Evolutionary conservation across 2,329 filamentous ascomycete genomes (phyloP), one percentile per base, ranked within the genome.

Genomic region (Plectosphaerella sp.): DNA sequence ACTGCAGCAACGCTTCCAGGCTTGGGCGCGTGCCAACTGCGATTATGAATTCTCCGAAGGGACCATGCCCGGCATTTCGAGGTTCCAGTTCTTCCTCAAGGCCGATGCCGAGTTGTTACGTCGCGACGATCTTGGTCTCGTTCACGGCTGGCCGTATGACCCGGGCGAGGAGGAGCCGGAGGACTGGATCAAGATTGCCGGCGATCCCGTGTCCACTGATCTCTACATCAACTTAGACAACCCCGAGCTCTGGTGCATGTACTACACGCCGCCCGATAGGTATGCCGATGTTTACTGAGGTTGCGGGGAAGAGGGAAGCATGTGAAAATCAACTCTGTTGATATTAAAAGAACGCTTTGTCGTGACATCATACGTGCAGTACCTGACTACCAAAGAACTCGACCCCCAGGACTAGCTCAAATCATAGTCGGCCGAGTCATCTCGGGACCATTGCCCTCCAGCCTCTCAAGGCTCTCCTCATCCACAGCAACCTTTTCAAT

Each of bases 71-170:
- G 46, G 50, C 4, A 46, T 48, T 28, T 42, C 55, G 48, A 51
- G 53, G 11, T 49, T 54, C 33, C 43, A 50, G n/a, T 54, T 49
- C 52, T 59, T 59, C 45, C 15, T 57, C 35, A 49, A 47, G 41
- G 50, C 51, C 37, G 55, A 59, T 22, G 57, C 28, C 18, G 46
- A 47, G 12, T 41, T 16, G 6, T 11, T 47, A 8, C 28, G 45
- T 25, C 15, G 25, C n/a, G 24, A 24, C 9, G 16, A 36, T 20
- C 24, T 47, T 20, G 45, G 25, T 33, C 45, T 47, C 45, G 24
- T 35, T 16, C 15, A 20, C 24, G 25, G 18, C n/a, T 47, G 45
- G 45, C 45, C 25, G 28, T 10, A 10, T 33, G 28, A 33, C 3
- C 28, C 28, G 28, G 28, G 8, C 28, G 28, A 33, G 28, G 28